A percentile compares a stretch with the other conserved stretches of the same genome.
Evolutionary conservation across 1,139 yeast species (phyloP).

Genomic region (Tardiomyces depauwii): DNA sequence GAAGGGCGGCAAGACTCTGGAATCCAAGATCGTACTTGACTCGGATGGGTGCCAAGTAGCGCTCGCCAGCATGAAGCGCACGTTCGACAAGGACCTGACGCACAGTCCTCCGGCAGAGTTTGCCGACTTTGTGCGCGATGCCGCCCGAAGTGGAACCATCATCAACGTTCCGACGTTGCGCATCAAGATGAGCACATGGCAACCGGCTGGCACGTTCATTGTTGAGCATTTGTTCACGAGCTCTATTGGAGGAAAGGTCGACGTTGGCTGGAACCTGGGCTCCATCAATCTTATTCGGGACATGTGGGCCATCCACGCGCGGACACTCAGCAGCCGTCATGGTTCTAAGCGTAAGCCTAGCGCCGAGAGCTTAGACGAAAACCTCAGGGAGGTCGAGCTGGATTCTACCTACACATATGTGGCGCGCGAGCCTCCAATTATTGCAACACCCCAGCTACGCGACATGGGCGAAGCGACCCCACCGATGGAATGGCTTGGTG

Average conservation of each 20-base stretch:
- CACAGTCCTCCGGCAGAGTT: conserved; percentile 43
- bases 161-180: conserved; percentile 67
- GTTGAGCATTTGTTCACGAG: conserved; percentile 55
- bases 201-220: neutral
- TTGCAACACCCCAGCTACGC: conserved; percentile 79
- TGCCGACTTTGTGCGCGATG: conserved; percentile 39
- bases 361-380: neutral
- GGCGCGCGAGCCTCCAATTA: conserved; percentile 63
- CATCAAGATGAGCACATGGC: conserved; percentile 47
- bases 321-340: conserved; percentile 12
- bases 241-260: conserved; percentile 80
- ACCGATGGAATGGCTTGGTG: conserved; percentile 95
- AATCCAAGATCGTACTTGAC: conserved; percentile 24
- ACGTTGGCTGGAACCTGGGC: conserved; percentile 88
- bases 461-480: conserved; percentile 97
- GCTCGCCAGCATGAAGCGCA: conserved; percentile 41
- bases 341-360: neutral
- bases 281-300: conserved; percentile 84
- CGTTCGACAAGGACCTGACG: conserved; percentile 34
- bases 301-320: conserved; percentile 75
- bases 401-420: conserved; percentile 46
- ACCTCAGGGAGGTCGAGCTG: conserved; percentile 51
- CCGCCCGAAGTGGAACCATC: conserved; percentile 71
- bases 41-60: conserved; percentile 57
- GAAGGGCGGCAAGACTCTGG: neutral